Percentiles rank a stretch among this genome's conserved stretches.
Evolutionary conservation across 805 yeast species (phyloP).

Genomic region (Kurtzmaniella fragi): DNA sequence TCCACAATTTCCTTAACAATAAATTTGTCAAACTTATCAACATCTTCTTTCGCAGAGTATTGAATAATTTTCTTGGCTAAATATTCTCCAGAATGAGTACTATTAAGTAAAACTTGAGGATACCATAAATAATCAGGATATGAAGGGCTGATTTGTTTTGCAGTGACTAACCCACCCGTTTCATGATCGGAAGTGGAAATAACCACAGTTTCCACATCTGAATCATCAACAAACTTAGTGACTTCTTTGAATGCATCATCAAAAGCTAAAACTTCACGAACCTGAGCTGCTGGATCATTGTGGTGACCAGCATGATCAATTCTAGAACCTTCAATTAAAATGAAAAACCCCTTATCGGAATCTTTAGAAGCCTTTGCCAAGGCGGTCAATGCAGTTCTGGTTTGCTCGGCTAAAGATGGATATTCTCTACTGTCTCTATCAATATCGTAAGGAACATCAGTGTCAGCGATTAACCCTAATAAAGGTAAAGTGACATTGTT

Average conservation of each 20-base stretch:
- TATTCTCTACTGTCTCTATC: constrained; percentile 59
- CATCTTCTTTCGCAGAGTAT: constrained; percentile 19
- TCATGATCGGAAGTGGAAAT: constrained; percentile 91
- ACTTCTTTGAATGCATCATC: constrained; percentile 79
- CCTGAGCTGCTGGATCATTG: constrained; percentile 94
- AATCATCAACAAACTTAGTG: constrained; percentile 57
- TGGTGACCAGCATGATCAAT: constrained; percentile 95
- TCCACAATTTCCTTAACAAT: constrained; percentile 51
- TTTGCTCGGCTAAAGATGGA: constrained; percentile 80
- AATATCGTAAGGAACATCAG: constrained; percentile 79
- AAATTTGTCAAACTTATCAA: constrained; percentile 32
- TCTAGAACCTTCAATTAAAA: constrained; percentile 86
- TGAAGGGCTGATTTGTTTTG: constrained; percentile 61
- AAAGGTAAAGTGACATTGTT: constrained; percentile 68
- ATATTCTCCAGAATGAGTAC: constrained; percentile 74
- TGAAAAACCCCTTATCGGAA: constrained; percentile 79
- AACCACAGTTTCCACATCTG: constrained; percentile 72
- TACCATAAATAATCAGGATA: constrained; percentile 90
- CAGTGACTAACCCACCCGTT: constrained; percentile 90
- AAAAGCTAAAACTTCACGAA: constrained; percentile 82
- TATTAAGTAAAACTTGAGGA: constrained; percentile 69
- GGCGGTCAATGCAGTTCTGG: constrained; percentile 66
- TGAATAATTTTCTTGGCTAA: constrained; percentile 44
- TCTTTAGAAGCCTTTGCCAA: constrained; percentile 62
- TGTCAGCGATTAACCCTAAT: constrained; percentile 67